Percentiles rank a stretch among this genome's conserved stretches.
Conservation (phyloP, 768 basidiomycete genomes). For the Termitomyces sp. region DNA sequence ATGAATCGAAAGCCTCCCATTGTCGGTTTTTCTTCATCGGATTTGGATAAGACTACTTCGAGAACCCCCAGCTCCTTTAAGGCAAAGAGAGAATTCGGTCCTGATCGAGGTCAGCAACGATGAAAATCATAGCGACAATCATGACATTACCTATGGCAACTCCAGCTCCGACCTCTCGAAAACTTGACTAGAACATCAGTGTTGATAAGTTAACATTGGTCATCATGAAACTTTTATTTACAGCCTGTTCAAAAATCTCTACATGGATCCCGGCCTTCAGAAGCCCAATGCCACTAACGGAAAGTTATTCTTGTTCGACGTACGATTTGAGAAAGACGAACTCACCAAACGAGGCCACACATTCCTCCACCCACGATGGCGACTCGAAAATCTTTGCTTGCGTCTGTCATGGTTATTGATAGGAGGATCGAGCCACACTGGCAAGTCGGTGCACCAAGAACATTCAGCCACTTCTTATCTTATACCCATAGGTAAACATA, state of each 20-base stretch:
- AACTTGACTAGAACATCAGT: constrained; percentile 31
- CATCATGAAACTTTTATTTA: constrained; percentile 13
- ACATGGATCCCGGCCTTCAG: constrained; percentile 37
- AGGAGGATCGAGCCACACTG: not conserved
- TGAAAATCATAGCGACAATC: too few relatives aligned
- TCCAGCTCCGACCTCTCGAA: constrained; percentile 53
- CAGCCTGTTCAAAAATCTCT: constrained; percentile 50
- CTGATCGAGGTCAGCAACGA: constrained; percentile 18
- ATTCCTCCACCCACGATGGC: constrained; percentile 57
- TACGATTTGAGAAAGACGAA: not conserved
- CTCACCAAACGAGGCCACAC: constrained; percentile 42
- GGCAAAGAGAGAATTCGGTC: constrained; percentile 46
- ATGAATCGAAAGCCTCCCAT: constrained; percentile 34
- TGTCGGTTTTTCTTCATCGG: constrained; percentile 29
- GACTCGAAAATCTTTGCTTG: constrained; percentile 38
- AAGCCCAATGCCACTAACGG: constrained; percentile 37
- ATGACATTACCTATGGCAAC: constrained; percentile 41
- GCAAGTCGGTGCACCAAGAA: too few relatives aligned
- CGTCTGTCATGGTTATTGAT: not conserved
- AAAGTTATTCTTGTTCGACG: not conserved
- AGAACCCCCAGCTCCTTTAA: constrained; percentile 40
- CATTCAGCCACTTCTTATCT: not conserved
- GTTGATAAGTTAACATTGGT: not conserved
- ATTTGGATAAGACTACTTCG: constrained; percentile 33
- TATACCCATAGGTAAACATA: not conserved